Evolutionary conservation across 306 rosid genomes (phyloP).

Genomic region (Rosa lucieae): DNA sequence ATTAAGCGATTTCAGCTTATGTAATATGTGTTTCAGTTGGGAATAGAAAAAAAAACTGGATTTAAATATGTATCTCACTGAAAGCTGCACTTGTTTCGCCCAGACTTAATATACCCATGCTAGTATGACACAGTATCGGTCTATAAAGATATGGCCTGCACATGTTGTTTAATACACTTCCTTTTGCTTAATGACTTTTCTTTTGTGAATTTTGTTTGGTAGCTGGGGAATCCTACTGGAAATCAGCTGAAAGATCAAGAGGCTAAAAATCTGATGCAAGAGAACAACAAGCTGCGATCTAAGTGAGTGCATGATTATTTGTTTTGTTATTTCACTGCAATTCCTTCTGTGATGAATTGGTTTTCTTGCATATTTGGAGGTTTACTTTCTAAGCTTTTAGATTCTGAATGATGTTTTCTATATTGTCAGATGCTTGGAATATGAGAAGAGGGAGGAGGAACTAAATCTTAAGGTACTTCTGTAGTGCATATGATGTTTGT

Average conservation of each 20-base stretch:
- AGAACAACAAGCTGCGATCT: constrained; percentile 54
- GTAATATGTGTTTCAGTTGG: background rate
- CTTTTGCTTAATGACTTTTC: background rate
- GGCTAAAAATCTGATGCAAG: constrained; percentile 45
- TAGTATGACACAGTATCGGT: too few species aligned
- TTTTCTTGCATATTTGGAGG: background rate
- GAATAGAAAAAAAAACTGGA: background rate
- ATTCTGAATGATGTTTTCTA: background rate
- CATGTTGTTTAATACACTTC: background rate
- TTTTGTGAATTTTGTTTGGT: constrained; percentile 20
- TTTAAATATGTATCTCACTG: background rate
- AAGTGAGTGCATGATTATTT: constrained; percentile 50
- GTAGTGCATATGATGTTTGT: background rate
- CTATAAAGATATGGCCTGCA: background rate
- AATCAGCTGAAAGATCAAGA: constrained; percentile 43
- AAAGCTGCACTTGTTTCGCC: background rate
- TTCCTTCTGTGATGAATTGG: background rate
- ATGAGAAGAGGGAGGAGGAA: constrained; percentile 47
- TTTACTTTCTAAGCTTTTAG: background rate
- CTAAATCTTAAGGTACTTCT: constrained; percentile 52
- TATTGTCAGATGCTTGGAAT: constrained; percentile 60
- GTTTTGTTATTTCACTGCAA: background rate
- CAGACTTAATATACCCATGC: too few species aligned
- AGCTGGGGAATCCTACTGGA: constrained; percentile 29
- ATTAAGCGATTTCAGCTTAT: background rate